Conservation (phyloP, 768 basidiomycete species). For the Cyathus striatus region DNA sequence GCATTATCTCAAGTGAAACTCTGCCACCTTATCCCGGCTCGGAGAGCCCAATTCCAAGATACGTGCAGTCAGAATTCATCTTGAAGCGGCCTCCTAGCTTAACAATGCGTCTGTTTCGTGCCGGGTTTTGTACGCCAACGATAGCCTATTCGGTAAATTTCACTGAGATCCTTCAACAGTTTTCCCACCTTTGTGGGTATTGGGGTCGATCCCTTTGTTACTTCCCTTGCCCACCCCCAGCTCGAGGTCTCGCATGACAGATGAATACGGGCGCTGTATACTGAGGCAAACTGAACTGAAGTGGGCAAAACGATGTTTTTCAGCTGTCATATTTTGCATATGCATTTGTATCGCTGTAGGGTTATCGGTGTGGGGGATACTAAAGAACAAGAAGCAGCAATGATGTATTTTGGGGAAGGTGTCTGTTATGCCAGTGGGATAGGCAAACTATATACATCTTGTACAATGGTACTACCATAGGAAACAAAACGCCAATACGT, state of each 20-base stretch:
- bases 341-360: background rate
- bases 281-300: background rate
- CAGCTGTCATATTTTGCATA: background rate
- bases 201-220: background rate
- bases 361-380: background rate
- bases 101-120: background rate
- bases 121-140: background rate
- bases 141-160: background rate
- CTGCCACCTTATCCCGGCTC: background rate
- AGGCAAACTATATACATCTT: too few relatives aligned
- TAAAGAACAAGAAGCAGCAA: too few relatives aligned
- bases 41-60: background rate
- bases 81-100: background rate
- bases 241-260: background rate
- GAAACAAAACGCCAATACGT: too few relatives aligned
- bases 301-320: background rate
- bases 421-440: too few relatives aligned
- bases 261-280: background rate
- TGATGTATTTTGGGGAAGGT: too few relatives aligned
- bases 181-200: constrained; percentile 1
- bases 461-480: too few relatives aligned
- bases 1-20: background rate
- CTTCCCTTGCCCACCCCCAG: background rate
- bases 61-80: background rate
- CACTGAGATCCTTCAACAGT: background rate